These are phyloP conservation scores for barrel medic (Medicago truncatula) DNA, from an alignment of 306 rosid genomes.

Conservation along the genomic window DNA sequence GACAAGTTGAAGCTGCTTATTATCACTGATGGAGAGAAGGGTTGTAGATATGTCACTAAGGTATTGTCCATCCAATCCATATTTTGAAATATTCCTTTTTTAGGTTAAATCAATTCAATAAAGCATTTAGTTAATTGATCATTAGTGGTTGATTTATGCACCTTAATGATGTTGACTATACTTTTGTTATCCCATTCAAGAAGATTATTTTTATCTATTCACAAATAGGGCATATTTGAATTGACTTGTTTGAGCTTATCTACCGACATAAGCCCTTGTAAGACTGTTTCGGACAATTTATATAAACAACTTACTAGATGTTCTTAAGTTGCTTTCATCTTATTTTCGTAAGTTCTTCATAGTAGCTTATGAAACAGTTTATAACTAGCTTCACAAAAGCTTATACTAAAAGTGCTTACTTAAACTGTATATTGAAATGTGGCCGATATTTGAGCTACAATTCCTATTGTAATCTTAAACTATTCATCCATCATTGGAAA, in stretches of 20 bases:
- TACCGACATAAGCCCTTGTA: background rate
- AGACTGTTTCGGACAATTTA: background rate
- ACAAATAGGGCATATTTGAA: background rate
- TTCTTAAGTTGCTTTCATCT: background rate
- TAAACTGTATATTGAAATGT: no score
- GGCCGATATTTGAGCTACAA: background rate
- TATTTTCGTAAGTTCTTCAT: background rate
- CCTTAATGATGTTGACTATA: conserved; percentile 9
- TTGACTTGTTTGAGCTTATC: background rate
- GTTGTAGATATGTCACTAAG: conserved; percentile 71
- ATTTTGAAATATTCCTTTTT: background rate
- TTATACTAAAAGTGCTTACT: no score
- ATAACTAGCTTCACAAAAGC: no score
- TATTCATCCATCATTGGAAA: background rate
- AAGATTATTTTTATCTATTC: background rate
- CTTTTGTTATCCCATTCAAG: background rate
- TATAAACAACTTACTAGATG: background rate
- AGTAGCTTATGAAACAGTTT: background rate
- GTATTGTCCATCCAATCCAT: conserved; percentile 38
- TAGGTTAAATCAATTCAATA: background rate
- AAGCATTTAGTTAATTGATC: conserved; percentile 17
- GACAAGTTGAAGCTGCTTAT: conserved; percentile 65
- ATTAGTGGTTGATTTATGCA: background rate
- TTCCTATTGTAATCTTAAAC: conserved; percentile 1
- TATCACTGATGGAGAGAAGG: conserved; percentile 72